Base-by-base conservation (phyloP, 1,284 basidiomycete genomes). In the Sanghuangporus baumii region DNA sequence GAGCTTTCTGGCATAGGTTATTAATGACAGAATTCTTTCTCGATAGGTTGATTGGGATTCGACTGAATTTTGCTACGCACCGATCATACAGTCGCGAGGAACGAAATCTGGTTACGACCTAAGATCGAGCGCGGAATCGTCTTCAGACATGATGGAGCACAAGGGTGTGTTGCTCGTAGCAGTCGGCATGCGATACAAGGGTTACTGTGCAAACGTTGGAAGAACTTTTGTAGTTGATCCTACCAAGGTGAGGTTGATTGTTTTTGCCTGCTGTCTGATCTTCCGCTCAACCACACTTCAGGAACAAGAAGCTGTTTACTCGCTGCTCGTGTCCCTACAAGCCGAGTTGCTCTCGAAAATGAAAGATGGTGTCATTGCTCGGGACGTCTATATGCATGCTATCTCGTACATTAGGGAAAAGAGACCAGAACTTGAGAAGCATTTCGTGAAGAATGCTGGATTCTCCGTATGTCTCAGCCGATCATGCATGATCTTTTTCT, bases 181-280 rank as follows among this genome's bases (percentile, higher is more conserved):
- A 16, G 84, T 98, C 66, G 96, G 95, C 43, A 83, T 98, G 75
- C 86, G 94, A 38, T 98, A 97, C 78, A 96, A 91, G 72, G 91
- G 88, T 9, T 98, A 98, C 73, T 95, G 93, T 71, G 87, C 91
- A 37, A 96, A 95, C 73, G 84, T 98, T 66, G 94, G 91, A 9
- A 83, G 96, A 51, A 98, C 94, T 2, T 96, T 96, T 74, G 92
- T 98, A 69, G 94, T 98, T 55, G 94, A 96, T 73, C 96, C 96
- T 1, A 89, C 88, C 68, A 89, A 91, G 71, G 93, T 92, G 61
- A 69, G 82, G 72, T 31, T 14, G 55, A 6, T 48, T 41, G 4
- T 59, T 55, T 31, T 41, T 9, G 52, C 38, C 31, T 48, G 23
- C 37, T 63, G 6, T 48, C 54, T 11, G 36, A 50, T 66, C 56